A percentile compares a stretch with the other conserved stretches of the same genome.
phyloP scores from a whole-genome alignment of 2,329 filamentous ascomycete genomes.

The Ophiocordyceps camponoti-saundersi region DNA sequence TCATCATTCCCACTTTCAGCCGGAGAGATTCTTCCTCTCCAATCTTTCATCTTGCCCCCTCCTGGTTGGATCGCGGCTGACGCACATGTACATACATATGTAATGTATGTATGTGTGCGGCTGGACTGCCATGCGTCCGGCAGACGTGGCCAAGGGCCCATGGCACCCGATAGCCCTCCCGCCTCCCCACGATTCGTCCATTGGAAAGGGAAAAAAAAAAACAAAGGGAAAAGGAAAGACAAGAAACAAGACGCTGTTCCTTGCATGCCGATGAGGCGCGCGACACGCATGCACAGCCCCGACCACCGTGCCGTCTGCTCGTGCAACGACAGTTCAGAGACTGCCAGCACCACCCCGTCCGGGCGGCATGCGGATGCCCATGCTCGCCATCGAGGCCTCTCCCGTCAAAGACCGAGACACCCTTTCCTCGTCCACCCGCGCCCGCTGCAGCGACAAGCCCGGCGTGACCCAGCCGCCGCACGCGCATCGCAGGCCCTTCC shows the following conservation, averaged over 20 bases:
- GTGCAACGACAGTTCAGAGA: background rate
- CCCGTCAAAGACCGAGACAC: slow-evolving; percentile 9
- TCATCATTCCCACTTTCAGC: background rate
- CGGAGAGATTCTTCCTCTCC: background rate
- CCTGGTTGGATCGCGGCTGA: background rate
- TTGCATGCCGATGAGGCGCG: background rate
- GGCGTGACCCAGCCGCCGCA: slow-evolving; percentile 85
- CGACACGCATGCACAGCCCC: background rate
- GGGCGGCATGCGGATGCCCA: slow-evolving; percentile 41
- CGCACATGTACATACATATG: background rate
- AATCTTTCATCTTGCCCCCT: background rate
- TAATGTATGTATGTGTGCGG: background rate
- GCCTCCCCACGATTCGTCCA: no score
- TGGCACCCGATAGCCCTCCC: no score
- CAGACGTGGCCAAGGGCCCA: background rate
- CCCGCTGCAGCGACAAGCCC: slow-evolving; percentile 70
- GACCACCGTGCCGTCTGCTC: background rate
- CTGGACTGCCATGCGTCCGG: background rate
- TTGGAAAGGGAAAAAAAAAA: no score
- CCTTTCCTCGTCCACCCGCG: slow-evolving; percentile 57
- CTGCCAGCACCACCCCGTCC: slow-evolving; percentile 8
- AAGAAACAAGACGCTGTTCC: background rate
- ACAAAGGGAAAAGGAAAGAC: background rate
- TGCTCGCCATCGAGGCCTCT: slow-evolving; percentile 16
- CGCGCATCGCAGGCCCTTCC: slow-evolving; percentile 87